Evolutionary conservation across 2,329 filamentous ascomycete species (phyloP), one percentile per base, ranked within the genome.

Genomic region (Clonostachys solani): DNA sequence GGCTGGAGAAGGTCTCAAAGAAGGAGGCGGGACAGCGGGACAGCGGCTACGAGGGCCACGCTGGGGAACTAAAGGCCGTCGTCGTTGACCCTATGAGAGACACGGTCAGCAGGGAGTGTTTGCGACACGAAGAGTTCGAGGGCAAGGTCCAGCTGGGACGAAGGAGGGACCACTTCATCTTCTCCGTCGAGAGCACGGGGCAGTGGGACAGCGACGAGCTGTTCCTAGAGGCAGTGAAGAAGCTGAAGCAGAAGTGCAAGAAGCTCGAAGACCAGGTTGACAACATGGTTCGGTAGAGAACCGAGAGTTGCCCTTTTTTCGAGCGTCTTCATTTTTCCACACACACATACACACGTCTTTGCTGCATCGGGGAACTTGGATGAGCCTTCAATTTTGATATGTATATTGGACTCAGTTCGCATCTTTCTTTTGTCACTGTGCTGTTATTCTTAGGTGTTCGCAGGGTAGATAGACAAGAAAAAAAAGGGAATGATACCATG

Each of bases 131-230:
- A 23, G 94, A 97, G 70, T 97, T 99, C 71, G 83, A 94, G 68
- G 89, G 84, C 63, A 99, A 96, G 75, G 94, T 99, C 53, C 92
- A 91, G 75, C 81, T 99, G 33, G 94, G 94, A 40, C 80, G 95
- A 47, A 75, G 91, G 58, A 78, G 91, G 54, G 94, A 99, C 66
- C 95, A 99, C 72, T 99, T 99, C 67, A 97, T 99, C 68, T 99
- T 94, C 76, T 87, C 84, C 47, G 79, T 99, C 35, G 94, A 99
- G 75, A 96, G 92, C 73, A 86, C 90, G 1, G 95, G 94, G 6
- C 94, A 99, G 71, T 95, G 90, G 75, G 86, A 94, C 49, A 96
- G 91, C 62, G 92, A 97, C 59, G 85, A 91, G 68, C 76, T 99
- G 54, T 97, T 99, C 74, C 69, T 99, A 48, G 91, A 97, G 70